Evolutionary conservation across 2,329 filamentous ascomycete species (phyloP).

Genomic region (Epichloe glyceriae): DNA sequence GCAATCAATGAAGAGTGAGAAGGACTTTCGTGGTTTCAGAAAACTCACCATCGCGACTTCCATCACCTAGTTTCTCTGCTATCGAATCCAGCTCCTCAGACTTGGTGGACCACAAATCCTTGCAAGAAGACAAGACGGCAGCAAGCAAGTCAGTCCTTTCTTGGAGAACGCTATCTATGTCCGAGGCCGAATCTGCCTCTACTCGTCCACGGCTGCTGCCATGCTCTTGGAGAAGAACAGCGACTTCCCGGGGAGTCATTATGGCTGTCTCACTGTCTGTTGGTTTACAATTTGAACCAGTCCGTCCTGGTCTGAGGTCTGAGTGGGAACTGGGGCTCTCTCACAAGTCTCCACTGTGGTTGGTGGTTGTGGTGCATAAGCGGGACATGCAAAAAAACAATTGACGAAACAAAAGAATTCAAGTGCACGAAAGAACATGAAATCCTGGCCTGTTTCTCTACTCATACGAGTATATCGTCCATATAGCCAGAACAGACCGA

Average conservation of each 20-base stretch:
- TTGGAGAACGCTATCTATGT: conserved; percentile 11
- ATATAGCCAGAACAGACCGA: no score
- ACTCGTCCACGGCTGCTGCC: conserved; percentile 16
- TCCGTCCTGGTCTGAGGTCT: not conserved
- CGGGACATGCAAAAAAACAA: no score
- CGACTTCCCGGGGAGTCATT: conserved; percentile 26
- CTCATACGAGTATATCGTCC: no score
- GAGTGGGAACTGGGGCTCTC: no score
- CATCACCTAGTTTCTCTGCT: conserved; percentile 40
- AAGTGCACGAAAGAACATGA: no score
- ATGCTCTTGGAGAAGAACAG: conserved; percentile 21
- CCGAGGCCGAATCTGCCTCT: conserved; percentile 14
- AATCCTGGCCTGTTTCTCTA: no score
- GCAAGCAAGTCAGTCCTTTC: conserved; percentile 20
- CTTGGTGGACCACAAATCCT: conserved; percentile 27
- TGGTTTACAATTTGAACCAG: not conserved
- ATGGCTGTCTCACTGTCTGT: conserved; percentile 6
- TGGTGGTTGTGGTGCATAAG: not conserved
- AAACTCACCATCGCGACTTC: conserved; percentile 41
- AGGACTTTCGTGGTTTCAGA: no score
- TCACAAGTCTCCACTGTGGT: not conserved
- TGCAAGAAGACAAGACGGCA: conserved; percentile 25
- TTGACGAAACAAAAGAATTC: no score
- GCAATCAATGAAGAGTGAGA: no score
- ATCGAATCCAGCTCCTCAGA: conserved; percentile 30